These are phyloP conservation scores for Carex myosuroides DNA, from an alignment of 176 grass and related monocot species.

Conservation along the genomic window DNA sequence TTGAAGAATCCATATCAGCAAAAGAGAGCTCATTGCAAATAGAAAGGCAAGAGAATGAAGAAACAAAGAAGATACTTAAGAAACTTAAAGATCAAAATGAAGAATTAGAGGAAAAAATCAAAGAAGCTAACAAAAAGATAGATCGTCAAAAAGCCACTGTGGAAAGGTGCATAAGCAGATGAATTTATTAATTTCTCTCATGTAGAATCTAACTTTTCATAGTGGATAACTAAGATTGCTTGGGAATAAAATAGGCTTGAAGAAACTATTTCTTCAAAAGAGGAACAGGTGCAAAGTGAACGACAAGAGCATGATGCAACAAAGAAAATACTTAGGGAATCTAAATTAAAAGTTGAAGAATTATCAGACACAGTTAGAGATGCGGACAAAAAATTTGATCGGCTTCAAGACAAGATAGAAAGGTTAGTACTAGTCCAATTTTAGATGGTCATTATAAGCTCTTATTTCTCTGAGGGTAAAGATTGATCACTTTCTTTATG, in stretches of 20 bases:
- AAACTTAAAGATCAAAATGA: constrained; percentile 14
- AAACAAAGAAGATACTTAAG: background rate
- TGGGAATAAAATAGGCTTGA: constrained; percentile 14
- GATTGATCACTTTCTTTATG: constrained; percentile 20
- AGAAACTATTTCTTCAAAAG: constrained; percentile 19
- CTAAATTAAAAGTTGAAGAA: constrained; percentile 16
- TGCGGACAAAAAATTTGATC: constrained; percentile 22
- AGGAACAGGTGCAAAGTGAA: constrained; percentile 21
- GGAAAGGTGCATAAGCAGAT: constrained; percentile 7
- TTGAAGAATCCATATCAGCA: constrained; percentile 7
- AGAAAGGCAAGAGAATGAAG: constrained; percentile 30
- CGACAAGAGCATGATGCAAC: constrained; percentile 20
- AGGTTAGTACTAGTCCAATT: background rate
- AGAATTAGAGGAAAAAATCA: constrained; percentile 10
- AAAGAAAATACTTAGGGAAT: constrained; percentile 26
- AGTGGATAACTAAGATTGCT: constrained; percentile 3
- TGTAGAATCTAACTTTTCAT: background rate
- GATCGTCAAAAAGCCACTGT: background rate
- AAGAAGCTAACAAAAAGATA: constrained; percentile 21
- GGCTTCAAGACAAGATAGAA: constrained; percentile 29
- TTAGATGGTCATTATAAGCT: background rate
- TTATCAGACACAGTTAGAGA: constrained; percentile 18
- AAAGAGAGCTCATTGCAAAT: constrained; percentile 27
- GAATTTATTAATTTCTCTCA: background rate
- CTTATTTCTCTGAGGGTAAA: constrained; percentile 12